Percentiles rank a stretch among this genome's conserved stretches.
phyloP scores from a whole-genome alignment of 495 filamentous ascomycete genomes.

The Hypoxylon cercidicola region DNA sequence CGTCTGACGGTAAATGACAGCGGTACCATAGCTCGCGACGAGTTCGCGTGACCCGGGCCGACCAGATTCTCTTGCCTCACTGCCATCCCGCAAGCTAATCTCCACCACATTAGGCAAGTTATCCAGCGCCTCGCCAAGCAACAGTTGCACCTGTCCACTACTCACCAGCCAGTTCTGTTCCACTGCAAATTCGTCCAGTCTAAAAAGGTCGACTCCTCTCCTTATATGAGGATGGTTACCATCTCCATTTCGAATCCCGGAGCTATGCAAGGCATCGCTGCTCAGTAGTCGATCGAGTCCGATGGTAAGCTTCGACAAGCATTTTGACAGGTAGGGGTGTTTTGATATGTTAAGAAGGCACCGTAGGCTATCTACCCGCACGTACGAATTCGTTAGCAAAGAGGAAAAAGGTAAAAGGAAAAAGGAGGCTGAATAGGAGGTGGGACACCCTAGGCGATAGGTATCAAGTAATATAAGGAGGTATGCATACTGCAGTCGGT shows the following conservation, averaged over 20 bases:
- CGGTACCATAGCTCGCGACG: slow-evolving; percentile 35
- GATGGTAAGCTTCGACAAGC: slow-evolving; percentile 39
- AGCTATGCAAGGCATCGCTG: slow-evolving; percentile 24
- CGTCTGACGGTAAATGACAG: slow-evolving; percentile 23
- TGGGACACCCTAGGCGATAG: not conserved
- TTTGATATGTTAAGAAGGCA: slow-evolving; percentile 41
- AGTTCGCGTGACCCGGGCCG: slow-evolving; percentile 20
- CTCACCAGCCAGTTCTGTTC: slow-evolving; percentile 42
- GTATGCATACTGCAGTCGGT: slow-evolving; percentile 19
- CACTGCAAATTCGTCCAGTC: slow-evolving; percentile 32
- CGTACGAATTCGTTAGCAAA: not conserved
- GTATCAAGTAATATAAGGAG: not conserved
- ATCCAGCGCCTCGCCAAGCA: slow-evolving; percentile 50
- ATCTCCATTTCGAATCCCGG: slow-evolving; percentile 3
- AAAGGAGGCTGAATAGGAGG: not conserved
- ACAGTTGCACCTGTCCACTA: slow-evolving; percentile 33
- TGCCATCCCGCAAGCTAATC: slow-evolving; percentile 50
- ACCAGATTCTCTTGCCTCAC: slow-evolving; percentile 12
- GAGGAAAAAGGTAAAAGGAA: too few species aligned
- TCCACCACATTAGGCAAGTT: slow-evolving; percentile 50
- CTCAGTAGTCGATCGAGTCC: slow-evolving; percentile 42
- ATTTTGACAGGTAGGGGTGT: slow-evolving; percentile 44
- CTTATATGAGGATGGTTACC: slow-evolving; percentile 14
- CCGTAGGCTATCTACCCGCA: slow-evolving; percentile 29
- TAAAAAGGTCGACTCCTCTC: slow-evolving; percentile 25